Evolutionary conservation across 257 asterid species (phyloP), one percentile per base, ranked within the genome.

Genomic region (Nicotiana sylvestris): DNA sequence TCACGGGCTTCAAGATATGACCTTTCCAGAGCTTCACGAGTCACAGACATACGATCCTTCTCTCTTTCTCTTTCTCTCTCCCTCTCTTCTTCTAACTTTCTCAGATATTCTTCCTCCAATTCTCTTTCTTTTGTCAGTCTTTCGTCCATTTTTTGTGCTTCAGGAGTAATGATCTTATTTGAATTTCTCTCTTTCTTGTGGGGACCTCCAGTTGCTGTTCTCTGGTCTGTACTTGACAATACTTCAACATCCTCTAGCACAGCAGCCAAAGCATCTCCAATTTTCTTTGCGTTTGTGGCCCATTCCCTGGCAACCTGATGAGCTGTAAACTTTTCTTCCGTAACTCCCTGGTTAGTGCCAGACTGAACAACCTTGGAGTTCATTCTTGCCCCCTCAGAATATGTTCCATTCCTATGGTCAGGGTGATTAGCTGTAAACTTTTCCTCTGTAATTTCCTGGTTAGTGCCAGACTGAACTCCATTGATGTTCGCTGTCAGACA

Each of bases 11-110:
- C 98, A 85, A 80, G 82, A 88, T 85, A 88, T 72, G 93, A 87
- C 89, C 89, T 94, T 84, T 90, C 94, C 83, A 86, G 90, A 87
- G 91, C 91, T 88, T 91, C 93, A 81, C 88, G 91, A 68, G 90
- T 87, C 29, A 96, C 91, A 81, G 93, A 94, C 98, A 92, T 96
- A 84, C 97, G 89, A 83, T 96, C 98, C 90, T 96, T 96, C 84
- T 94, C 98, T 88, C 98, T 91, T 86, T 96, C 98, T 87, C 97
- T 96, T 86, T 94, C 96, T 85, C 99, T 86, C 85, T 92, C 98
- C 89, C 92, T 92, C 86, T 96, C 97, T 88, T 92, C 97, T 86
- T 96, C 97, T 53, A 90, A 39, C 86, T 86, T 92, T 87, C 92
- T 91, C 67, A 87, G 76, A 33, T 66, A 85, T 78, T 91, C 97